Percentiles rank a stretch among this genome's conserved stretches.
phyloP scores from a whole-genome alignment of 805 yeast genomes.

The Starmera dryadoides region DNA sequence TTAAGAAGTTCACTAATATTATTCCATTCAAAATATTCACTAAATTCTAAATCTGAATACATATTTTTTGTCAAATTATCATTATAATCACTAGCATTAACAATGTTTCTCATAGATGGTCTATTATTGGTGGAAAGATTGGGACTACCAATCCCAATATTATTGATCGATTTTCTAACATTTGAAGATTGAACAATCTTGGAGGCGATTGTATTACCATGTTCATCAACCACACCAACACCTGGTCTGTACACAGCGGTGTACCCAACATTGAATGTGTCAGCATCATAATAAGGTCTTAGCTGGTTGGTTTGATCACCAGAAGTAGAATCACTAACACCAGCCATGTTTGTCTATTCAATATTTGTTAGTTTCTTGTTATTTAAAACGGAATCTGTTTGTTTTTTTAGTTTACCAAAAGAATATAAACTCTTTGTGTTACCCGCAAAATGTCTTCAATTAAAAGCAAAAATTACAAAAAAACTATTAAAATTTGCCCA shows the following conservation, averaged over 20 bases:
- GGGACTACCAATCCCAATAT: constrained; percentile 5
- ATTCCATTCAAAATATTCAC: constrained; percentile 54
- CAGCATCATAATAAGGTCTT: constrained; percentile 71
- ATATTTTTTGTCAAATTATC: constrained; percentile 19
- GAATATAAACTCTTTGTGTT: no score
- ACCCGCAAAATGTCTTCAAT: no score
- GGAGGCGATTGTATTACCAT: constrained; percentile 32
- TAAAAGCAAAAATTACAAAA: no score
- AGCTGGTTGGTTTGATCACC: constrained; percentile 12
- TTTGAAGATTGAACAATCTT: constrained; percentile 25
- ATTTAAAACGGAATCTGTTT: no score
- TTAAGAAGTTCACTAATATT: constrained; percentile 50
- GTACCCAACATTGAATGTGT: constrained; percentile 57
- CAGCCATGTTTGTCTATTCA: no score
- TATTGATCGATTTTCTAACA: constrained; percentile 6
- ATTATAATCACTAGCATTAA: constrained; percentile 15
- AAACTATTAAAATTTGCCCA: no score
- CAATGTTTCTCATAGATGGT: constrained; percentile 12
- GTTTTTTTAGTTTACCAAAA: no score
- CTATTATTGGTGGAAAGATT: constrained; percentile 1
- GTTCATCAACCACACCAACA: constrained; percentile 47
- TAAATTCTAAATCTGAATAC: constrained; percentile 48
- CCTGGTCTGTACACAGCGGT: constrained; percentile 54
- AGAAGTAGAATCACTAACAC: no score
- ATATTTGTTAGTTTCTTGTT: no score